These are phyloP conservation scores for Scheffersomyces lignosus DNA, from an alignment of 805 yeast species.

Conservation along the genomic window DNA sequence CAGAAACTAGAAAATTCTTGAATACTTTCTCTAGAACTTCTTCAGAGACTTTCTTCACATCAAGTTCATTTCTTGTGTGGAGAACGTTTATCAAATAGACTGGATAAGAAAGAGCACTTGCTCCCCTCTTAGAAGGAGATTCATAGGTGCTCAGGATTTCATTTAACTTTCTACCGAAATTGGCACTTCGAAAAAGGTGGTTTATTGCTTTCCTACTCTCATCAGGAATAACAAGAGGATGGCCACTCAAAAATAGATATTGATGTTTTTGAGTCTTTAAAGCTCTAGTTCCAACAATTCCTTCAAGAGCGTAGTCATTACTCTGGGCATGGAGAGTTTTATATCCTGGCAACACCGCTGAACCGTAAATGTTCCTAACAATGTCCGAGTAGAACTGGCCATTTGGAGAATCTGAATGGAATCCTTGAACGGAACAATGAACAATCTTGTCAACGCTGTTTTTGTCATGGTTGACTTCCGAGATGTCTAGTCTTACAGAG, in stretches of 20 bases:
- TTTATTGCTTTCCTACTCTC: no score
- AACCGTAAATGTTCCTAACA: constrained; percentile 29
- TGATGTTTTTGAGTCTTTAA: constrained; percentile 41
- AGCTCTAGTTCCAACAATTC: constrained; percentile 40
- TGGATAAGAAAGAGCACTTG: no score
- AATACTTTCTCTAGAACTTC: neutral
- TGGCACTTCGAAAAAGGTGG: no score
- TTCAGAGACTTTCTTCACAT: no score
- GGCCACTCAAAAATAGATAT: constrained; percentile 45
- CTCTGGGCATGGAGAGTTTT: constrained; percentile 26
- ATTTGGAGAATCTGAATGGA: constrained; percentile 10
- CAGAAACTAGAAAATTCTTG: neutral
- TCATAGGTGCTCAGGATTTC: constrained; percentile 23
- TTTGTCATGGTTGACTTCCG: no score
- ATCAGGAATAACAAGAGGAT: no score
- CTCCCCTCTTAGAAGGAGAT: neutral
- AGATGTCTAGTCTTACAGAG: constrained; percentile 8
- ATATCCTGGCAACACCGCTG: constrained; percentile 14
- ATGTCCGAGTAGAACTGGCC: neutral
- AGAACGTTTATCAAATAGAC: no score
- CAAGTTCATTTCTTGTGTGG: no score
- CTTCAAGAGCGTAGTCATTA: constrained; percentile 26
- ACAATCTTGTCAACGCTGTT: constrained; percentile 9
- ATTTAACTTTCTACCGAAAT: constrained; percentile 22
- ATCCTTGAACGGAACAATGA: no score